phyloP scores from a whole-genome alignment of 805 yeast genomes.

The Saccharomycopsis amapae region DNA sequence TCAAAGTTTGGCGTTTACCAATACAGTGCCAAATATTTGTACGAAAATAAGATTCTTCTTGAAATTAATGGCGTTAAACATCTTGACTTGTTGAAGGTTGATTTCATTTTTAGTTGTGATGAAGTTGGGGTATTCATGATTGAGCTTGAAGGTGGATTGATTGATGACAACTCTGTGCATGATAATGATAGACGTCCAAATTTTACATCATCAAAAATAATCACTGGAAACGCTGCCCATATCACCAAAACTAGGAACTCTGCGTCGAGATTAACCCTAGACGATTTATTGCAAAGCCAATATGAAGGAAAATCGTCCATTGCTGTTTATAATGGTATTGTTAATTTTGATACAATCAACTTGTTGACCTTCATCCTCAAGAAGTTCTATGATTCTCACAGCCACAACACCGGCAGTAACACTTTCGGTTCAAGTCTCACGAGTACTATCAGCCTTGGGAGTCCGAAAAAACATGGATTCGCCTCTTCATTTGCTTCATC shows the following conservation, averaged over 20 bases:
- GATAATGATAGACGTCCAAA: neutral
- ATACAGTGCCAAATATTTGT: conserved; percentile 66
- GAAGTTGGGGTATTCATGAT: conserved; percentile 63
- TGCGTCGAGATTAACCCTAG: conserved; percentile 51
- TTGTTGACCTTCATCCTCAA: conserved; percentile 63
- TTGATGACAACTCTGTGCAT: neutral
- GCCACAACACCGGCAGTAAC: neutral
- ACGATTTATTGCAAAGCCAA: conserved; percentile 65
- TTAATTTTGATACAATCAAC: conserved; percentile 58
- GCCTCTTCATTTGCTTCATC: neutral
- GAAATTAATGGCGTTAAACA: conserved; percentile 53
- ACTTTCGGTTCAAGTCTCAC: neutral
- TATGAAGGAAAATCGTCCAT: conserved; percentile 54
- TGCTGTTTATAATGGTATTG: conserved; percentile 59
- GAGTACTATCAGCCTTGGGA: neutral
- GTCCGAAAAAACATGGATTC: neutral
- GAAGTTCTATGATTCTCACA: conserved; percentile 55
- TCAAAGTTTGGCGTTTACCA: conserved; percentile 74
- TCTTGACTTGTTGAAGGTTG: conserved; percentile 48
- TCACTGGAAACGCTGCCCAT: conserved; percentile 3
- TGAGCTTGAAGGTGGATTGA: conserved; percentile 50
- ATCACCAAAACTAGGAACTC: conserved; percentile 18
- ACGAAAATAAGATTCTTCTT: conserved; percentile 62
- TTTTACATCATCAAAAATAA: neutral
- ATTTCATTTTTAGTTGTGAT: conserved; percentile 71